Percentiles rank a stretch among this genome's conserved stretches.
Conservation (phyloP, 805 yeast genomes). For the Ogataea thermomethanolica region DNA sequence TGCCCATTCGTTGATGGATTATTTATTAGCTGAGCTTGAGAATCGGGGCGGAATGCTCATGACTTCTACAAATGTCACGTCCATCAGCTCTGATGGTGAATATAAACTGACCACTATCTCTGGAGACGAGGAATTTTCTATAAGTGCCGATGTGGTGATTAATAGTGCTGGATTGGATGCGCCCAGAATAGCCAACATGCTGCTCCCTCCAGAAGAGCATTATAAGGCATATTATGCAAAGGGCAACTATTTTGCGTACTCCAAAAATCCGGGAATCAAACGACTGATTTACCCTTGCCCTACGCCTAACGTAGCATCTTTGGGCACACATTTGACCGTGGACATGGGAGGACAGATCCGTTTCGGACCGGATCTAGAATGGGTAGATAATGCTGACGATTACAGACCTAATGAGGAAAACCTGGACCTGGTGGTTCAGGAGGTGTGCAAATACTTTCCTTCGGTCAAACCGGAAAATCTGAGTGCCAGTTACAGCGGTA, state of each 20-base stretch:
- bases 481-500: slow-evolving; percentile 72
- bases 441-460: slow-evolving; percentile 63
- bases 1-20: slow-evolving; percentile 73
- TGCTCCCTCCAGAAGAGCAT: slow-evolving; percentile 62
- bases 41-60: slow-evolving; percentile 62
- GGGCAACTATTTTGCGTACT: slow-evolving; percentile 72
- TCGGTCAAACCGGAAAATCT: slow-evolving; percentile 48
- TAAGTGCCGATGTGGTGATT: slow-evolving; percentile 56
- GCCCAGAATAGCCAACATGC: slow-evolving; percentile 62
- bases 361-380: slow-evolving; percentile 89
- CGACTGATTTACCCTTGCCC: slow-evolving; percentile 78
- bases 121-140: slow-evolving; percentile 33
- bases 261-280: slow-evolving; percentile 40
- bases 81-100: slow-evolving; percentile 31
- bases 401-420: slow-evolving; percentile 48
- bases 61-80: slow-evolving; percentile 54
- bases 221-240: slow-evolving; percentile 67
- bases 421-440: slow-evolving; percentile 51
- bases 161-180: slow-evolving; percentile 83
- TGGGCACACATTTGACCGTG: slow-evolving; percentile 85
- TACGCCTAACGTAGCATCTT: slow-evolving; percentile 62
- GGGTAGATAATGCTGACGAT: slow-evolving; percentile 53
- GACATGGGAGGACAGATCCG: slow-evolving; percentile 75
- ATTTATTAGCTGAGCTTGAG: slow-evolving; percentile 51
- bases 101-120: slow-evolving; percentile 33